These are phyloP conservation scores for Elaeis oleifera DNA, from an alignment of 202 grass and related monocot species.

Conservation along the genomic window DNA sequence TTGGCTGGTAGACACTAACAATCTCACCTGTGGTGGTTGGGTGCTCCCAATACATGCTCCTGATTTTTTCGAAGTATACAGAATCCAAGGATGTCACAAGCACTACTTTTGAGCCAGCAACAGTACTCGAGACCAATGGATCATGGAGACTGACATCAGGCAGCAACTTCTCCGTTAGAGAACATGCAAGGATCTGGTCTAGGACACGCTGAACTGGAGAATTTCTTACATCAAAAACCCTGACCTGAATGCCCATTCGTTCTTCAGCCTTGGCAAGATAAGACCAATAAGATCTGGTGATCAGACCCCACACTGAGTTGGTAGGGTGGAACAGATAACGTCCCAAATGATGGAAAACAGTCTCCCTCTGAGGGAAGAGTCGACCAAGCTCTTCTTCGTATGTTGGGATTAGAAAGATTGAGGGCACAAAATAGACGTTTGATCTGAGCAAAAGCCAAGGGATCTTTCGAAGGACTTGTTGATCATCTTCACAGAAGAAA, in stretches of 20 bases:
- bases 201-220: slow-evolving; percentile 41
- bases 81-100: not conserved
- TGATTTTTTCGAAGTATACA: not conserved
- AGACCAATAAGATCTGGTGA: slow-evolving; percentile 34
- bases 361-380: slow-evolving; percentile 55
- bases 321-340: slow-evolving; percentile 57
- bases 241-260: slow-evolving; percentile 55
- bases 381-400: slow-evolving; percentile 39
- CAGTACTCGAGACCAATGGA: too few species aligned
- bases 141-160: slow-evolving; percentile 20
- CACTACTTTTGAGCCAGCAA: not conserved
- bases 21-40: not conserved
- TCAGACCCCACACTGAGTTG: slow-evolving; percentile 43
- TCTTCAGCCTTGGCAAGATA: slow-evolving; percentile 49
- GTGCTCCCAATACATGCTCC: slow-evolving; percentile 2
- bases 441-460: slow-evolving; percentile 49
- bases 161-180: slow-evolving; percentile 39
- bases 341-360: slow-evolving; percentile 59
- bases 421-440: slow-evolving; percentile 53
- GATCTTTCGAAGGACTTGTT: slow-evolving; percentile 33
- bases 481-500: slow-evolving; percentile 63
- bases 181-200: slow-evolving; percentile 55
- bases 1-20: slow-evolving; percentile 4
- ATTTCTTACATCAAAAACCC: slow-evolving; percentile 38
- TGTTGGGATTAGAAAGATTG: slow-evolving; percentile 46